Evolutionary conservation across 345 rosid genomes (phyloP), one percentile per base, ranked within the genome.

Genomic region (rapeseed (Brassica napus)): DNA sequence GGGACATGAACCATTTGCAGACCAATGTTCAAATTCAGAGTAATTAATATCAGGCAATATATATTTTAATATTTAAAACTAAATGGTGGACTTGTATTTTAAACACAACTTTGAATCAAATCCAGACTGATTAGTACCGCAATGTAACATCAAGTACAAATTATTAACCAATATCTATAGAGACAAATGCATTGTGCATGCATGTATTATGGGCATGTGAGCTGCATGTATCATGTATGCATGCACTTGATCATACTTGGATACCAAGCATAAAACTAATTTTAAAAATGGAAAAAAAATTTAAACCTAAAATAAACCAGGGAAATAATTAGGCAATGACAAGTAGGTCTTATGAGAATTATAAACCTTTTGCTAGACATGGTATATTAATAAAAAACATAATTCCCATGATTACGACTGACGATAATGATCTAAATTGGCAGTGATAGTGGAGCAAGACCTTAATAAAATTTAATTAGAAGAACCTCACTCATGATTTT

Each of bases 371-470:
- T 57, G 10, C 28, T 57, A 57, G 61, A 18, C 12, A 57, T 57
- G 10, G 61, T 57, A 57, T 18, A 18, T 18, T 57, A 21, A 57
- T 57, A 57, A 47, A 31, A 65, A 49, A 60, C 64, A 24, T 35
- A 21, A 64, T 12, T 30, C 49, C 34, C 9, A 54, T 77, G 57
- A 78, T 71, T 8, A 74, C 14, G 73, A 68, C 66, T 15, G 44
- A 54, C 28, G 31, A 68, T 49, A 37, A 6, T 82, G 52, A 77
- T 84, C 86, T 81, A 85, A 86, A 68, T 52, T 64, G 77, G 61
- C 7, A 52, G 65, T 79, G 72, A 59, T 77, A 86, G 88, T 85
- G 92, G 89, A 79, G 65, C 37, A 67, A 58, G 84, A 75, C 77
- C 86, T 76, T 72, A 54, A 54, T 71, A 10, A 62, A 21, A 18